Percentiles rank a stretch among this genome's conserved stretches.
These are phyloP conservation scores for Kregervanrija pseudodelftensis DNA, from an alignment of 805 yeast genomes.

Conservation along the genomic window DNA sequence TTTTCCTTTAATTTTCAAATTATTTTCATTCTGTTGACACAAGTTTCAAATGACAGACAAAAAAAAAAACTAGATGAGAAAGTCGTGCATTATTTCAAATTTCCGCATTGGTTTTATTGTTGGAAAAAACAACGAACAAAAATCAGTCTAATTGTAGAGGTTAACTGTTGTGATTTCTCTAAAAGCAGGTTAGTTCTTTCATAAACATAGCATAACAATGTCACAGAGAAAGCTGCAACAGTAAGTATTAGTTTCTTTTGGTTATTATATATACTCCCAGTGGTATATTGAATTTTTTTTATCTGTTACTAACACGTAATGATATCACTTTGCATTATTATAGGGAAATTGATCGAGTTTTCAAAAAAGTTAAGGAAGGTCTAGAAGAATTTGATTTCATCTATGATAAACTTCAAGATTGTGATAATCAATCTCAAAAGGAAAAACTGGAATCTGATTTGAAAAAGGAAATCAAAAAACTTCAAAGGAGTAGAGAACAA, in stretches of 20 bases:
- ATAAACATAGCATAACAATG: slow-evolving; percentile 22
- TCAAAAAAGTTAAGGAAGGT: slow-evolving; percentile 90
- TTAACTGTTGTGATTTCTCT: too few species aligned
- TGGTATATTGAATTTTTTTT: not conserved
- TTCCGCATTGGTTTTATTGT: too few species aligned
- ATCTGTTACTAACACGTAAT: not conserved
- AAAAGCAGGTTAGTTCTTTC: too few species aligned
- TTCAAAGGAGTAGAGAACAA: slow-evolving; percentile 91
- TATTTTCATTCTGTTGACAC: too few species aligned
- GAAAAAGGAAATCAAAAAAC: slow-evolving; percentile 89
- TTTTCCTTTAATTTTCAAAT: too few species aligned
- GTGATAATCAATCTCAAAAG: slow-evolving; percentile 82
- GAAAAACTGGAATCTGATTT: slow-evolving; percentile 89
- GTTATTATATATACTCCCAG: not conserved
- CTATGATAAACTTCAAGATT: slow-evolving; percentile 74
- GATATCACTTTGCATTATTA: slow-evolving; percentile 4
- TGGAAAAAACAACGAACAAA: too few species aligned
- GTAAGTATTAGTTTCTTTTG: slow-evolving; percentile 26
- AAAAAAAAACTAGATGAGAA: too few species aligned
- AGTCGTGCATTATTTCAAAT: too few species aligned
- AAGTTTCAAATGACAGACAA: too few species aligned
- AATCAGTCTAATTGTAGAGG: too few species aligned
- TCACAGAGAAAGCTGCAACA: slow-evolving; percentile 45
- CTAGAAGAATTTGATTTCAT: slow-evolving; percentile 76
- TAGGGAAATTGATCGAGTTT: slow-evolving; percentile 83